Conservation (phyloP, 2,329 filamentous ascomycete genomes). For the Calonectria multiphialidica region DNA sequence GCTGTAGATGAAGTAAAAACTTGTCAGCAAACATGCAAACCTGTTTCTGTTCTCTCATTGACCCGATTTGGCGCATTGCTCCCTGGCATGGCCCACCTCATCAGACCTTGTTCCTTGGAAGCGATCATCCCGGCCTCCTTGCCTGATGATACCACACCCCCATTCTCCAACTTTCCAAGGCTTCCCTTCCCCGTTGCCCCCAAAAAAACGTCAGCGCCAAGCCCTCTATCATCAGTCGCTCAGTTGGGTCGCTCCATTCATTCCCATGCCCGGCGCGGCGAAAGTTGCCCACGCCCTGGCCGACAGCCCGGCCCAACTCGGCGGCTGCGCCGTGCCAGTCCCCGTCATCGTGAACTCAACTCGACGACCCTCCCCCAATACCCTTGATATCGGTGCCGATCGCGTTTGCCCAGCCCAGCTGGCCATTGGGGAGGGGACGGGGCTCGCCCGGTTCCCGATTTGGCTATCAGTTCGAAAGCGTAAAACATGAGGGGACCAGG, state of each 20-base stretch:
- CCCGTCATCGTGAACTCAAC: slow-evolving; percentile 17
- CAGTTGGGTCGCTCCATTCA: slow-evolving; percentile 1
- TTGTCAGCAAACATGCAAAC: slow-evolving; percentile 4
- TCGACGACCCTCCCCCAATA: not conserved
- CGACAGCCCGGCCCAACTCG: slow-evolving; percentile 2
- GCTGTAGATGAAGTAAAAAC: not conserved
- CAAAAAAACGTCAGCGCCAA: slow-evolving; percentile 10
- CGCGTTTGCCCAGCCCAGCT: slow-evolving; percentile 9
- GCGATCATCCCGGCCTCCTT: slow-evolving; percentile 18
- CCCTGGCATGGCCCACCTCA: slow-evolving; percentile 10
- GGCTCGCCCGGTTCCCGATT: slow-evolving; percentile 9
- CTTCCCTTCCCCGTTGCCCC: not conserved
- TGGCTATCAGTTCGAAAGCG: not conserved
- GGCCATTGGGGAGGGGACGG: not conserved
- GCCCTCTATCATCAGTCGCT: slow-evolving; percentile 11
- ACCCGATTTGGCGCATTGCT: not conserved
- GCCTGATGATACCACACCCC: slow-evolving; percentile 8
- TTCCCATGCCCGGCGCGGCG: not conserved
- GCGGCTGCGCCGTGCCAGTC: slow-evolving; percentile 9
- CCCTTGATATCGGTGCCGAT: slow-evolving; percentile 22
- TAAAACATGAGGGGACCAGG: not conserved
- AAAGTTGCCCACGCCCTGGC: not conserved
- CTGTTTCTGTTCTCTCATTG: slow-evolving; percentile 10
- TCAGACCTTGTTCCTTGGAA: slow-evolving; percentile 15
- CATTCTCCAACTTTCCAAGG: not conserved